Percentiles rank a stretch among this genome's conserved stretches.
These are phyloP conservation scores for Chaetomium sp. DNA, from an alignment of 2,329 filamentous ascomycete species.

Conservation along the genomic window DNA sequence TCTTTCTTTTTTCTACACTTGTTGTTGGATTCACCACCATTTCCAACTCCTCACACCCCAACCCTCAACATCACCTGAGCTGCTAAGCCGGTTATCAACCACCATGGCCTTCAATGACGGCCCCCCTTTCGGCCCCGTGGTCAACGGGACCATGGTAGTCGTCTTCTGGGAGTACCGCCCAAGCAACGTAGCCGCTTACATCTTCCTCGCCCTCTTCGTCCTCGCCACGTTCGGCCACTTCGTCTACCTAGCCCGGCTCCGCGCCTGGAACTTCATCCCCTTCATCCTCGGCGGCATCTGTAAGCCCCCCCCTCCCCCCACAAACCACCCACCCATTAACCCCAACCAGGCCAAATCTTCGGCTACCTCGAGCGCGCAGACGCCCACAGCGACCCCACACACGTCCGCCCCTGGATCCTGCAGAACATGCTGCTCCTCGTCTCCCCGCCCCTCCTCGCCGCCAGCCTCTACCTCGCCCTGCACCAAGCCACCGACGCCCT, in stretches of 20 bases:
- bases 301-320: slow-evolving; percentile 3
- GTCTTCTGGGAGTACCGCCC: slow-evolving; percentile 30
- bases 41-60: neutral
- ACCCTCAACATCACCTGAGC: neutral
- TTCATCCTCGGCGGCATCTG: slow-evolving; percentile 26
- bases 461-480: slow-evolving; percentile 47
- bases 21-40: neutral
- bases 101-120: slow-evolving; percentile 10
- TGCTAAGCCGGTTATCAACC: neutral
- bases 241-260: slow-evolving; percentile 18
- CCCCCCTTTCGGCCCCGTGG: slow-evolving; percentile 22
- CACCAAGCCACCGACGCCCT: slow-evolving; percentile 38
- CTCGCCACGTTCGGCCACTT: slow-evolving; percentile 18
- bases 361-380: slow-evolving; percentile 39
- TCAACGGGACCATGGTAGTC: slow-evolving; percentile 28
- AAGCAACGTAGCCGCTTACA: slow-evolving; percentile 25
- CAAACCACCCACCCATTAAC: neutral
- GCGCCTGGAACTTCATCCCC: slow-evolving; percentile 26
- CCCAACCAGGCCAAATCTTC: slow-evolving; percentile 42
- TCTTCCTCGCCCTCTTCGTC: slow-evolving; percentile 29
- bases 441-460: slow-evolving; percentile 46
- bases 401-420: slow-evolving; percentile 40
- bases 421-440: slow-evolving; percentile 45
- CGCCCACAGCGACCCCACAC: slow-evolving; percentile 31
- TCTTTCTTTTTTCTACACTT: neutral